phyloP scores from a whole-genome alignment of 2,329 filamentous ascomycete species.

The Sporothrix protearum region DNA sequence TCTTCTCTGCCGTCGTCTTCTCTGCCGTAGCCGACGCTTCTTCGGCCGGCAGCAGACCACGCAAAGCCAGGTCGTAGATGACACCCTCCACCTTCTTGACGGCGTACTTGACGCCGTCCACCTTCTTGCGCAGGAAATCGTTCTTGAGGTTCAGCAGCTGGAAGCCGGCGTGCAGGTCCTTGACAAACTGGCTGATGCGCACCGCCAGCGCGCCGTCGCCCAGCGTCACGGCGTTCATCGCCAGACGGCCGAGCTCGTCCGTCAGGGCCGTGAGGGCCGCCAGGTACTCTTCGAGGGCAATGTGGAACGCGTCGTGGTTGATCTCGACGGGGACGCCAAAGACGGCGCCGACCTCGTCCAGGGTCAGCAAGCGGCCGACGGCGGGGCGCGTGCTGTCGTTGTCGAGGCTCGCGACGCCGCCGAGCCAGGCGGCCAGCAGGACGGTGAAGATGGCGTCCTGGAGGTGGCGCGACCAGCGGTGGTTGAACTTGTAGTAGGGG shows the following conservation, averaged over 20 bases:
- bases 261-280: slow-evolving; percentile 81
- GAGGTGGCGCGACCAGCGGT: slow-evolving; percentile 76
- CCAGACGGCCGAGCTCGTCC: slow-evolving; percentile 84
- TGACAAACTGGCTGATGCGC: slow-evolving; percentile 86
- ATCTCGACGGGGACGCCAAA: slow-evolving; percentile 88
- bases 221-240: slow-evolving; percentile 89
- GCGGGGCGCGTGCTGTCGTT: slow-evolving; percentile 40
- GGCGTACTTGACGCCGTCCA: slow-evolving; percentile 92
- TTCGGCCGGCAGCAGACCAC: slow-evolving; percentile 66
- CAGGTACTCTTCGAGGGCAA: slow-evolving; percentile 96
- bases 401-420: slow-evolving; percentile 46
- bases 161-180: slow-evolving; percentile 92
- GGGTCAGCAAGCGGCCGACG: slow-evolving; percentile 68
- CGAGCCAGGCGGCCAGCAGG: slow-evolving; percentile 69
- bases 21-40: slow-evolving; percentile 28
- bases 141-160: slow-evolving; percentile 98
- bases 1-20: background rate
- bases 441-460: slow-evolving; percentile 69
- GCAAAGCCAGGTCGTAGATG: slow-evolving; percentile 87
- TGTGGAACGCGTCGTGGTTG: slow-evolving; percentile 83
- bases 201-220: slow-evolving; percentile 83
- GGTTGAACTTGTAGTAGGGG: slow-evolving; percentile 97
- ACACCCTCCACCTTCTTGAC: slow-evolving; percentile 99
- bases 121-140: slow-evolving; percentile 79
- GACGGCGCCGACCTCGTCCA: slow-evolving; percentile 79